Percentiles rank a stretch among this genome's conserved stretches.
Evolutionary conservation across 768 basidiomycete genomes (phyloP).

Genomic region (Mycena rosella): DNA sequence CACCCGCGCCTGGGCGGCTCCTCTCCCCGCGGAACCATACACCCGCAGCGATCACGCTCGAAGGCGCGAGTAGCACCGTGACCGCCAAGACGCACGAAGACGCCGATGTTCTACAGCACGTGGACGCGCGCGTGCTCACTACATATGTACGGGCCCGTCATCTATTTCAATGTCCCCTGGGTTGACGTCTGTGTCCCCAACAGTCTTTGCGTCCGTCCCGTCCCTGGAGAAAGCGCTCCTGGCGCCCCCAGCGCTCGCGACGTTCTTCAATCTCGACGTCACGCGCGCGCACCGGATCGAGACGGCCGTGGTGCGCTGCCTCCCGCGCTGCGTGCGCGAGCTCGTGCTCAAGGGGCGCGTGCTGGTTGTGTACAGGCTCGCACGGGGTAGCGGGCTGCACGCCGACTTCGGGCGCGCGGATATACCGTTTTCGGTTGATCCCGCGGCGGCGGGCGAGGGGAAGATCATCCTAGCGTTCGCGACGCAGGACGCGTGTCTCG

Average conservation of each 20-base stretch:
- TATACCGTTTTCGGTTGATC: background rate
- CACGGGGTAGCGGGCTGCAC: constrained; percentile 8
- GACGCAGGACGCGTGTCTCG: constrained; percentile 10
- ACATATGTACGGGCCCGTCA: constrained; percentile 18
- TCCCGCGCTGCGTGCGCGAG: constrained; percentile 24
- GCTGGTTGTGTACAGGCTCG: constrained; percentile 19
- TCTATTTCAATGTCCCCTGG: background rate
- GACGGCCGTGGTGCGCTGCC: constrained; percentile 19
- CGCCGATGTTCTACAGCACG: constrained; percentile 17
- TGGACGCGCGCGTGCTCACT: constrained; percentile 29
- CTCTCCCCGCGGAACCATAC: constrained; percentile 21
- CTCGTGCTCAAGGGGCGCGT: constrained; percentile 1
- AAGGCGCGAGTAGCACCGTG: background rate
- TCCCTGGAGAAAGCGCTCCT: constrained; percentile 25
- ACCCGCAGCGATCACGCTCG: constrained; percentile 12
- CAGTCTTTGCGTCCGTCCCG: constrained; percentile 30
- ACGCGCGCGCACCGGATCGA: constrained; percentile 27
- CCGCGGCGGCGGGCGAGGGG: background rate
- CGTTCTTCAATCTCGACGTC: constrained; percentile 27
- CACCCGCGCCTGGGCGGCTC: constrained; percentile 4
- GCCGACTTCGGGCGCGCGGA: constrained; percentile 22
- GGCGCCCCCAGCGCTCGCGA: background rate
- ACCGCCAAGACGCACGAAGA: background rate
- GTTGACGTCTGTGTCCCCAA: too few species aligned
- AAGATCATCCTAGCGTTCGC: constrained; percentile 3